Conservation (phyloP, 2,329 filamentous ascomycete species). For the Pseudogymnoascus sp. region DNA sequence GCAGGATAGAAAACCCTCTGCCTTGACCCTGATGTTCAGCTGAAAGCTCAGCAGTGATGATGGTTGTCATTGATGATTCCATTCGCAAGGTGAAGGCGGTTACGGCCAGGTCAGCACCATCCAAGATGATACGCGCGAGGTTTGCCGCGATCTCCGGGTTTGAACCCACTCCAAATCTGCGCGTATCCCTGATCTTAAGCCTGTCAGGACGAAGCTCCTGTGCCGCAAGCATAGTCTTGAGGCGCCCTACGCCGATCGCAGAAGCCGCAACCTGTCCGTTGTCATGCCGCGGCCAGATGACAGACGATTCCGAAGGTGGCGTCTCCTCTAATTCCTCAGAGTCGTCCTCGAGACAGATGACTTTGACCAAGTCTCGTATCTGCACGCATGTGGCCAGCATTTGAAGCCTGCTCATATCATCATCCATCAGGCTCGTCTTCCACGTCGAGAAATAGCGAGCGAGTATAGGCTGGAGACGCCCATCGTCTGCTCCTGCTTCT, state of each 20-base stretch:
- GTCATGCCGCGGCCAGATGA: neutral
- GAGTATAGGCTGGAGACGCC: neutral
- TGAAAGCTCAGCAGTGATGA: neutral
- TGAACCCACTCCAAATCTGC: neutral
- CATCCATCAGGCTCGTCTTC: neutral
- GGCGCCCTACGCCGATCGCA: neutral
- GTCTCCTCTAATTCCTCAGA: neutral
- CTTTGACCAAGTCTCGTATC: neutral
- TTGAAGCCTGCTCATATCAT: neutral
- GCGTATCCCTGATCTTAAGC: neutral
- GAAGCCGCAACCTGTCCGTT: neutral
- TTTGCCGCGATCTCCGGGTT: neutral
- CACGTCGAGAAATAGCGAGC: neutral
- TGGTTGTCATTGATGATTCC: neutral
- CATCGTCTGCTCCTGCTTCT: neutral
- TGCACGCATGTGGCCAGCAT: neutral
- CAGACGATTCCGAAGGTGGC: neutral
- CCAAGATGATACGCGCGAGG: neutral
- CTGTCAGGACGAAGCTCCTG: neutral
- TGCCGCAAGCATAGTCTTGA: neutral
- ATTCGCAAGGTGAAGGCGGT: neutral
- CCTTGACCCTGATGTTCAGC: neutral
- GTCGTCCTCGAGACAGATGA: neutral
- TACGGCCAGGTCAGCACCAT: neutral
- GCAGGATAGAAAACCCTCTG: neutral